Base-by-base conservation (phyloP, 768 basidiomycete genomes). In the Boletellus sp. region DNA sequence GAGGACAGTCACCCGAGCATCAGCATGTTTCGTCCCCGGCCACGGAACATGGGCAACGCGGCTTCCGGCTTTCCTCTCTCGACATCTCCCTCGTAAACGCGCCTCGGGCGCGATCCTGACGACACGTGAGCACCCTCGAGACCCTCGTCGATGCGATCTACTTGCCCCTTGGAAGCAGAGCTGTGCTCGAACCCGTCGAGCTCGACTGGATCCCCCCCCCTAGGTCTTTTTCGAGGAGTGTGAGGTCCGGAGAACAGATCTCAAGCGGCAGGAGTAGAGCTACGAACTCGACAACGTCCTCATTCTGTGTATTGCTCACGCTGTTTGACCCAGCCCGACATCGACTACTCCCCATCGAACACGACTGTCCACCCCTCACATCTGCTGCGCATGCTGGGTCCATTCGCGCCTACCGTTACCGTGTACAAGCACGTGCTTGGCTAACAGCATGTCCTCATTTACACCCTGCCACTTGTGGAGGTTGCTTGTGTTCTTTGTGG, bases 381-480 rank as follows among this genome's bases (percentile, higher is more conserved):
- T 51, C 70, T 92, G 19, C 69, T 92, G 24, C 82, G 84, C 24
- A 82, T 90, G 45, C 73, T 93, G 22, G 90, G 90, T 0, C 87
- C 89, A 0, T 87, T 87, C 1, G 79, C 81, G 0, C 68, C 91
- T n/a, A n/a, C n/a, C n/a, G n/a, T n/a, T 31, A 91, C 87, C 0
- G 66, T 92, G 3, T 89, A 88, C 70, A 90, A 90, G 59, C 81
- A 90, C 57, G 78, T 89, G 15, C 74, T 92, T 5, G 84, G 83
- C 0, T 78, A 89, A 6, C 80, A 76, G 45, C 75, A 90, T 16
- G 78, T 92, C n/a, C 71, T 93, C 33, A 84, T 93, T 31, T 88
- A 87, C 62, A 88, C 90, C 0, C 71, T 81, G 2, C 88, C 89
- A 0, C 86, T 88, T 0, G 87, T 91, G 11, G 87, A 91, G 61